These are phyloP conservation scores for Amphirosellinia nigrospora DNA, from an alignment of 495 filamentous ascomycete genomes.

Conservation along the genomic window DNA sequence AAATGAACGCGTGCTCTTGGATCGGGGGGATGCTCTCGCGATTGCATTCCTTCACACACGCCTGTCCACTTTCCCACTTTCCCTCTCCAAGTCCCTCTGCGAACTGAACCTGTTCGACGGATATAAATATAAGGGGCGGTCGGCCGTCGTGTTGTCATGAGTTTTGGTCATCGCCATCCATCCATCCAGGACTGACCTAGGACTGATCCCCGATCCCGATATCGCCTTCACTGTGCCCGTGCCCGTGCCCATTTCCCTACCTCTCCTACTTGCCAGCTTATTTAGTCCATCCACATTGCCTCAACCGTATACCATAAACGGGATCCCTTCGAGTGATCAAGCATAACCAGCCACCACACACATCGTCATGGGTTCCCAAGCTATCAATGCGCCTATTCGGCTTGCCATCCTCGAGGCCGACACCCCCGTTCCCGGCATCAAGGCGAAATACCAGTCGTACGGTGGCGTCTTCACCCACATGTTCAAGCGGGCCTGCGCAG, in stretches of 20 bases:
- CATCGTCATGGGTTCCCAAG: constrained; percentile 38
- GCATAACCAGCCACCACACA: neutral
- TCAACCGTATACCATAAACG: neutral
- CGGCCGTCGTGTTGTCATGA: constrained; percentile 5
- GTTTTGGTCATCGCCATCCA: neutral
- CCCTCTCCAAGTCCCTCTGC: neutral
- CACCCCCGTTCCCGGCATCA: constrained; percentile 62
- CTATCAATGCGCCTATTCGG: constrained; percentile 59
- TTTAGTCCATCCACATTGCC: neutral
- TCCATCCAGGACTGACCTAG: neutral
- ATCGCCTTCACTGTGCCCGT: neutral
- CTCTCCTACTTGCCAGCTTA: neutral
- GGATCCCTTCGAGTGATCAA: neutral
- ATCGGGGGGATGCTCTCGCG: constrained; percentile 16
- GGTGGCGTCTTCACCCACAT: constrained; percentile 72
- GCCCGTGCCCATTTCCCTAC: neutral
- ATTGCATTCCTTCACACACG: constrained; percentile 1
- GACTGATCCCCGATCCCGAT: neutral
- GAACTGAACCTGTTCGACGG: neutral
- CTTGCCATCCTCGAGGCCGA: constrained; percentile 88
- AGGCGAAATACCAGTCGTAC: constrained; percentile 73
- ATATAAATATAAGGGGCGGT: constrained; percentile 4
- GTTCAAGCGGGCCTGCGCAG: constrained; percentile 51
- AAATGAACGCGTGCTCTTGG: neutral
- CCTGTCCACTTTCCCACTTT: constrained; percentile 6